These are phyloP conservation scores for Amphirosellinia nigrospora DNA, from an alignment of 495 filamentous ascomycete genomes.

Conservation along the genomic window DNA sequence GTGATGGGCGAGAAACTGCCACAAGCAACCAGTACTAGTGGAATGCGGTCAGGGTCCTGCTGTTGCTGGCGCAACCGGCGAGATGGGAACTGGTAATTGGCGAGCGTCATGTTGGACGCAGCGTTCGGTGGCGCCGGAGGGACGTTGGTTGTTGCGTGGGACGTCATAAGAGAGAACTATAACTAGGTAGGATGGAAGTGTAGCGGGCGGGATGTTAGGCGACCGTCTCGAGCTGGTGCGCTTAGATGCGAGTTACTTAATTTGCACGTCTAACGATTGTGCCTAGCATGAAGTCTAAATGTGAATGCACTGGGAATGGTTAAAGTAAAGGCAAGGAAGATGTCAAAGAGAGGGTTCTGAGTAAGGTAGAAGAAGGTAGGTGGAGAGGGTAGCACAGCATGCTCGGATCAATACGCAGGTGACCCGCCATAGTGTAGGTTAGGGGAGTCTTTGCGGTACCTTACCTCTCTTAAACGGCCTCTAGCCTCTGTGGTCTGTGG, in stretches of 20 bases:
- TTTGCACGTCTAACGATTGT: neutral
- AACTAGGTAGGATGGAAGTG: too few relatives aligned
- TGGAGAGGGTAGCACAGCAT: neutral
- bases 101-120: constrained; percentile 40
- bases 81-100: constrained; percentile 75
- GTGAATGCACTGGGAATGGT: neutral
- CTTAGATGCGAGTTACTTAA: neutral
- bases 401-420: neutral
- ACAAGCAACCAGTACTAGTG: constrained; percentile 84
- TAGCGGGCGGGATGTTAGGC: neutral
- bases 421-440: too few relatives aligned
- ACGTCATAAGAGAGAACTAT: too few relatives aligned
- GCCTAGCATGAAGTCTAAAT: neutral
- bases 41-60: constrained; percentile 70
- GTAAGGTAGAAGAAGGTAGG: neutral
- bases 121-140: constrained; percentile 26
- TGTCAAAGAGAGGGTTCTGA: constrained; percentile 1
- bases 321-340: neutral
- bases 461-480: neutral
- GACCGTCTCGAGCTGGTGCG: neutral
- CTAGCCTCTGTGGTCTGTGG: too few relatives aligned
- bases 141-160: constrained; percentile 15
- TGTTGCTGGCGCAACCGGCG: constrained; percentile 73
- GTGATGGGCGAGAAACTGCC: constrained; percentile 90
- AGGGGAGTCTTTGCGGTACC: neutral